Base-by-base conservation (phyloP, 225 moss, liverwort and hornwort species). In the Climacium dendroides region DNA sequence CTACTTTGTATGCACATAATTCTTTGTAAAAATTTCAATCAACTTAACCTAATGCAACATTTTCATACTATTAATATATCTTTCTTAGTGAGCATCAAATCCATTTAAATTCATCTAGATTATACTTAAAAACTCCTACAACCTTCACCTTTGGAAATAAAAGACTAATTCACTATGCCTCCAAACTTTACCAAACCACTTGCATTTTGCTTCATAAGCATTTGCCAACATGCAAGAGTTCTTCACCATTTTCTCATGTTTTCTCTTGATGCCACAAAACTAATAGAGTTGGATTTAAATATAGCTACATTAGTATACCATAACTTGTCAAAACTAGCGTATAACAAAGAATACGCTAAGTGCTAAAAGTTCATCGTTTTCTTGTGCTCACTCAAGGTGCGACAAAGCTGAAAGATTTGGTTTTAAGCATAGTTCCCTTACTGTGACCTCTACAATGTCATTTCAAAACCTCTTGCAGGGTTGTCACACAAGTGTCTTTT, bases 371-470 rank as follows among this genome's bases (percentile, higher is more conserved):
- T 22, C 41, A 70, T 41, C 25, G 26, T 41, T 70, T 70, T 70
- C 41, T 41, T 8, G 9, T 70, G 26, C 15, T 41, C 5, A 4
- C 8, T 70, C 11, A 8, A 0, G 1, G 5, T 24, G 41, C 8
- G 0, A 13, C 1, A 0, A 70, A 70, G 8, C 41, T 41, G 8
- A 3, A 15, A 15, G 5, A 3, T 5, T 15, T 41, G 26, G 1
- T 8, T 26, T 41, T 43, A 70, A 15, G 9, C 14, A 25, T 25
- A 39, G 8, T 45, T 45, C 43, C 45, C 6, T 29, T 23, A 37
- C 23, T 45, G 29, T 4, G 29, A 72, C 10, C 29, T 47, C 18
- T 29, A 47, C 9, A 71, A 43, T 43, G 26, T 43, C 71, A 43
- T 43, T 15, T 43, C 29, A 10, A 45, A 73, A 26, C 71, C 28